phyloP scores from a whole-genome alignment of 768 basidiomycete species.

The Fistulinella prunicolor region DNA sequence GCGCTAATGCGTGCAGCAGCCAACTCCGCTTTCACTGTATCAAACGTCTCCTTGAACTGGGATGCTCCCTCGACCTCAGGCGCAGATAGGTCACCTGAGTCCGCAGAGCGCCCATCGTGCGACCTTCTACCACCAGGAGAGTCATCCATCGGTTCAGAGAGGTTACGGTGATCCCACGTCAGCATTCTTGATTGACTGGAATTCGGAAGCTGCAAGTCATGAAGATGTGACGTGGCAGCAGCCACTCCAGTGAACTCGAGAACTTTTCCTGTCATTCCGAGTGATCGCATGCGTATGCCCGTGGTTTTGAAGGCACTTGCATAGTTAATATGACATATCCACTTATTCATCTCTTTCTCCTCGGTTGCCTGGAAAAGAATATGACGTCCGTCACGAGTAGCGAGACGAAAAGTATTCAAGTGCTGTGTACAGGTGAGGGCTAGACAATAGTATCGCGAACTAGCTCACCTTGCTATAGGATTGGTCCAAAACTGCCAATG shows the following conservation, averaged over 20 bases:
- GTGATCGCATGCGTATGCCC: slow-evolving; percentile 75
- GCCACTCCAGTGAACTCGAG: slow-evolving; percentile 80
- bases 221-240: slow-evolving; percentile 80
- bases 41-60: slow-evolving; percentile 79
- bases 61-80: slow-evolving; percentile 59
- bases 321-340: slow-evolving; percentile 93
- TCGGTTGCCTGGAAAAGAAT: slow-evolving; percentile 73
- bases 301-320: slow-evolving; percentile 88
- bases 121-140: slow-evolving; percentile 25
- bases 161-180: slow-evolving; percentile 44
- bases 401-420: slow-evolving; percentile 71
- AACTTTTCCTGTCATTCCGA: slow-evolving; percentile 64
- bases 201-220: slow-evolving; percentile 52
- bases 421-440: slow-evolving; percentile 36
- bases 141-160: slow-evolving; percentile 37
- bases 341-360: slow-evolving; percentile 76
- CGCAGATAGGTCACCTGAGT: slow-evolving; percentile 39
- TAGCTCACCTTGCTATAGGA: slow-evolving; percentile 69
- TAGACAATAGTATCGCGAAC: neutral
- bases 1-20: slow-evolving; percentile 48
- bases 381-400: slow-evolving; percentile 74
- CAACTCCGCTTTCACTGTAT: slow-evolving; percentile 82
- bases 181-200: slow-evolving; percentile 23
- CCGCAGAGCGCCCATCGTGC: slow-evolving; percentile 28
- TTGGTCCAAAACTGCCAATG: slow-evolving; percentile 77